These are phyloP conservation scores for Sarocladiaceae sp. DNA, from an alignment of 2,329 filamentous ascomycete species.

Conservation along the genomic window DNA sequence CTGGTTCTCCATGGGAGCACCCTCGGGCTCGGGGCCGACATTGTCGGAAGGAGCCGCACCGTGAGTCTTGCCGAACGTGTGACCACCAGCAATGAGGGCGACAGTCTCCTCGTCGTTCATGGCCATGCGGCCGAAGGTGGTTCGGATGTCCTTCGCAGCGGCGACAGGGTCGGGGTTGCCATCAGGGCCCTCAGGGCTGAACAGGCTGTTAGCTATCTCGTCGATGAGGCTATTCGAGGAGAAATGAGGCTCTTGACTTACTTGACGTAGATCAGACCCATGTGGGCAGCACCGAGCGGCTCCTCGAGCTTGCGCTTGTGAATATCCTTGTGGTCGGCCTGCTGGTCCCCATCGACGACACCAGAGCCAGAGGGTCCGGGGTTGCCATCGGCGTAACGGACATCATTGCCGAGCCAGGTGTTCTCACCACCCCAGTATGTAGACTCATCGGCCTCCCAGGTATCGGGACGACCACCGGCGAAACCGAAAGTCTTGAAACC, in stretches of 20 bases:
- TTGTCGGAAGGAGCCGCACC: constrained; percentile 62
- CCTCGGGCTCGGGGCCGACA: constrained; percentile 64
- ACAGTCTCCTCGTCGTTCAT: constrained; percentile 83
- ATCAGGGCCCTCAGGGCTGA: constrained; percentile 65
- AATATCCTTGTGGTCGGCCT: constrained; percentile 41
- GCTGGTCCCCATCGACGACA: constrained; percentile 27
- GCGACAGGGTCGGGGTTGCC: constrained; percentile 66
- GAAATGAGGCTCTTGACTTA: neutral
- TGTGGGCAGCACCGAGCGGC: constrained; percentile 60
- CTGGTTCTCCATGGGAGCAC: constrained; percentile 58
- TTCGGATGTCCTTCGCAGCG: constrained; percentile 67
- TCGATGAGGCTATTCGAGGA: neutral
- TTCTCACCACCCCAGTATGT: constrained; percentile 74
- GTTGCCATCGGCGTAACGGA: constrained; percentile 57
- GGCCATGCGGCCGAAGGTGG: constrained; percentile 73
- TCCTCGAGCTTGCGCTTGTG: constrained; percentile 62
- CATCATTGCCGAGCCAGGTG: constrained; percentile 69
- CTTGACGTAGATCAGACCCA: constrained; percentile 80
- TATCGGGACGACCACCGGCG: constrained; percentile 66
- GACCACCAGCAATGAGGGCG: constrained; percentile 72
- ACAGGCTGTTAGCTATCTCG: neutral
- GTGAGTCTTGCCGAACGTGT: constrained; percentile 78
- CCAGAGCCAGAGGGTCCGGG: constrained; percentile 33
- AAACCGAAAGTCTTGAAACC: constrained; percentile 72
- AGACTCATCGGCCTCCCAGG: constrained; percentile 71